Evolutionary conservation across 208 protist genomes (phyloP).

Genomic region (Perkinsela sp.): DNA sequence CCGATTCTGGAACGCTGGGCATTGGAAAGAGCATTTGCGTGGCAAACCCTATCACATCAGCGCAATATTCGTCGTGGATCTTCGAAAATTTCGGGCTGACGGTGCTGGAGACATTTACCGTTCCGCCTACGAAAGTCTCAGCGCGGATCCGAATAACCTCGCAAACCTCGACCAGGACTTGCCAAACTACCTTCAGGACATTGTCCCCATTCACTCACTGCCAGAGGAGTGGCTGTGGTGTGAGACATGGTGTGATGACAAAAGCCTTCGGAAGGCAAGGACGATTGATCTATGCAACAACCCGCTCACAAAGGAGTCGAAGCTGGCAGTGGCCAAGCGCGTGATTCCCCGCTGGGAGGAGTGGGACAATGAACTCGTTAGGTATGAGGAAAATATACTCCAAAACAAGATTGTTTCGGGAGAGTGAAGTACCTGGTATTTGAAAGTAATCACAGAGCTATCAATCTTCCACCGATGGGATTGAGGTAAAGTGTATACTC

Average conservation of each 20-base stretch:
- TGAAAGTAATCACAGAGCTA: too few relatives aligned
- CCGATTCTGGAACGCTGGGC: slow-evolving; percentile 68
- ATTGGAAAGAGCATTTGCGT: slow-evolving; percentile 74
- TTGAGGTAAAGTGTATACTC: too few relatives aligned
- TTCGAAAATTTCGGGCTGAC: slow-evolving; percentile 50
- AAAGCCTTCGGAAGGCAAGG: slow-evolving; percentile 69
- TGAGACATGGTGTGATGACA: slow-evolving; percentile 84
- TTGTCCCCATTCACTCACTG: slow-evolving; percentile 76
- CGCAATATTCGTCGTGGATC: slow-evolving; percentile 84
- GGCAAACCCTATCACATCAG: slow-evolving; percentile 87
- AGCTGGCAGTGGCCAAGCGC: slow-evolving; percentile 61
- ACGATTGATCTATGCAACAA: slow-evolving; percentile 93
- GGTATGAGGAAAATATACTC: too few relatives aligned
- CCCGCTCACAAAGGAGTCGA: slow-evolving; percentile 76
- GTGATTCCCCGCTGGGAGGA: slow-evolving; percentile 66
- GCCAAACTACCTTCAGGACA: slow-evolving; percentile 77
- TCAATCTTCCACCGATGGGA: too few relatives aligned
- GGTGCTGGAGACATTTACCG: slow-evolving; percentile 69
- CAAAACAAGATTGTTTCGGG: too few relatives aligned
- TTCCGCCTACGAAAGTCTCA: slow-evolving; percentile 50
- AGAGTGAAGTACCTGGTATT: too few relatives aligned
- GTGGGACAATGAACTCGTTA: slow-evolving; percentile 41
- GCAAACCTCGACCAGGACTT: slow-evolving; percentile 76
- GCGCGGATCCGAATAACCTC: slow-evolving; percentile 62
- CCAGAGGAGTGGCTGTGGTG: slow-evolving; percentile 96